Evolutionary conservation across 352 stramenopile genomes (phyloP), one percentile per base, ranked within the genome.

Genomic region (Phytophthora fragariae): DNA sequence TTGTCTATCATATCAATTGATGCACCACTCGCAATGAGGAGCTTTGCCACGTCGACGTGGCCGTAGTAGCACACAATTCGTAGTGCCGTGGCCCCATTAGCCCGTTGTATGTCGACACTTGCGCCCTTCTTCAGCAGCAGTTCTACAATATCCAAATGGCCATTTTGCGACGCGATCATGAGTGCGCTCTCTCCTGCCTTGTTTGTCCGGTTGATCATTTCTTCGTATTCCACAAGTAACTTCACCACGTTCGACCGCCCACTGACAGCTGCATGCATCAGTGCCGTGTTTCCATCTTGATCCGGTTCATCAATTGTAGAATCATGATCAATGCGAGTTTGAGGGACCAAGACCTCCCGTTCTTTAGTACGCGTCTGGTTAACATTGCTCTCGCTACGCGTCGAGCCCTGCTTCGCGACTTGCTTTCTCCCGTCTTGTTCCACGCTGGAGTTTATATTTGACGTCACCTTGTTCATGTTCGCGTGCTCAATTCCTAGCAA

Each of bases 1-100:
- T 52, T 52, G 17, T 52, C 44, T n/a, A 52, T 14, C 44, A 52
- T 33, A 56, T 56, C 49, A 56, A 56, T 56, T 8, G n/a, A 56
- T 19, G 50, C 50, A 8, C 50, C 50, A 2, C 21, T 57, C 6
- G 8, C 24, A 14, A 57, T n/a, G 5, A 57, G 27, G 17, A 57
- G 0, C 24, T 57, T 57, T 8, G 5, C 47, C 6, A 54, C 19
- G 27, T 24, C 19, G 14, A 39, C 2, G 5, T 57, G 50, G 5
- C 50, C 50, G 12, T 57, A n/a, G 8, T 54, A 29, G 11, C 47
- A 29, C 8, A 17, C 47, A 17, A 54, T 8, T 29, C 47, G n/a
- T 7, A 54, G 47, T n/a, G 47, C 47, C 8, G 47, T 15, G 11
- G 47, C 47, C 19, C 47, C 47, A 29, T 54, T 54, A 10, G 47